Base-by-base conservation (phyloP, 106 monocot genomes). In the Dactylorhiza incarnata region DNA sequence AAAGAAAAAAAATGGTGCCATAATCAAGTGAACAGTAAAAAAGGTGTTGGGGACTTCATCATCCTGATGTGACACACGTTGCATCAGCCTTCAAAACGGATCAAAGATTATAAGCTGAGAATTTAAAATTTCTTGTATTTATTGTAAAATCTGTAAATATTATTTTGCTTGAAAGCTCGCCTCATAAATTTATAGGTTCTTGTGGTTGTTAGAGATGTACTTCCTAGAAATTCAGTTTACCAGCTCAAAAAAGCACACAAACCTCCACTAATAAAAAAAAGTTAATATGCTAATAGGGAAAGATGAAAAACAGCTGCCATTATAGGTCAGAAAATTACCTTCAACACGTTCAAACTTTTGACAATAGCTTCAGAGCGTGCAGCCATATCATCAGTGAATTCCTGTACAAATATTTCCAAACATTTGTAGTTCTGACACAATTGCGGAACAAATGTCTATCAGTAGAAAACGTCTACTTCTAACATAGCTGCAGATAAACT, bases 321-420 rank as follows among this genome's bases (percentile, higher is more conserved):
- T 23, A 46, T 47, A 29, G 20, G 19, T 77, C 43, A 53, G 0
- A n/a, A 69, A 69, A 46, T 6, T 78, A 99, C 99, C 83, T 63
- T 91, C 78, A 99, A 47, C 26, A 78, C 76, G 37, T 81, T 94
- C 13, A 94, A 77, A 12, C 74, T 77, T 82, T 68, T 86, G 7
- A 68, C 76, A 46, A 91, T 25, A 44, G 85, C 84, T 61, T 85
- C 83, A 73, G 94, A 84, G 5, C 78, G 73, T 25, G 76, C 74
- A 51, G 83, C 25, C 48, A 94, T 48, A 63, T 94, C 91, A 74
- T 99, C 91, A 75, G 68, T 84, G 59, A 99, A 94, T 79, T 94
- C 99, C 99, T 99, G 68, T 25, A 82, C n/a, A 55, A 7, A 82
- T 58, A 77, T 59, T 24, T 74, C 69, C 23, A 45, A 24, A 17